These are phyloP conservation scores for Trypanosoma congolense DNA, from an alignment of 208 protist species.

Conservation along the genomic window DNA sequence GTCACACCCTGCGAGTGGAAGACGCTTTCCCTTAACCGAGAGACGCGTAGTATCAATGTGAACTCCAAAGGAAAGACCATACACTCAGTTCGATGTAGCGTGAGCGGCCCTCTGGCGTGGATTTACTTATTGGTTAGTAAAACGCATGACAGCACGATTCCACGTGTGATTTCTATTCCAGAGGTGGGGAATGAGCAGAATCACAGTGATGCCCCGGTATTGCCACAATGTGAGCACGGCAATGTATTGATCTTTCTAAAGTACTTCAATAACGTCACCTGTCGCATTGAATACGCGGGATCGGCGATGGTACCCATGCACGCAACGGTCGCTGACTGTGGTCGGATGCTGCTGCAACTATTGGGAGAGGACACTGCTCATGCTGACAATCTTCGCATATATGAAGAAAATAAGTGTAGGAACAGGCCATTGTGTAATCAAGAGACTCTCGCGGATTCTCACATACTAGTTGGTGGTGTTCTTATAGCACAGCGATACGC, in stretches of 20 bases:
- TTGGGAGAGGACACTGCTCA: slow-evolving; percentile 16
- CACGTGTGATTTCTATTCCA: neutral
- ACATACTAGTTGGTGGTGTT: slow-evolving; percentile 24
- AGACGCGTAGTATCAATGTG: neutral
- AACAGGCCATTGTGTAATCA: slow-evolving; percentile 27
- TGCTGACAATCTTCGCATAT: slow-evolving; percentile 23
- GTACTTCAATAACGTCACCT: slow-evolving; percentile 58
- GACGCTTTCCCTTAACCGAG: neutral
- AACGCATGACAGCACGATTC: neutral
- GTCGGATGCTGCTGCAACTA: slow-evolving; percentile 29
- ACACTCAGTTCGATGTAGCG: neutral
- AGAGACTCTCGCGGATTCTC: slow-evolving; percentile 24
- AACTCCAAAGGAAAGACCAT: neutral
- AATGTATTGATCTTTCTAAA: slow-evolving; percentile 73
- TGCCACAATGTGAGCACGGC: slow-evolving; percentile 29
- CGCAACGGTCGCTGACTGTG: slow-evolving; percentile 34
- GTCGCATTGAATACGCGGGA: slow-evolving; percentile 51
- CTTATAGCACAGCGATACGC: slow-evolving; percentile 51
- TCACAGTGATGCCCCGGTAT: slow-evolving; percentile 23
- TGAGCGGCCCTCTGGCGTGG: slow-evolving; percentile 1
- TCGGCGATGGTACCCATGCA: slow-evolving; percentile 40
- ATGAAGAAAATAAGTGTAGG: slow-evolving; percentile 30
- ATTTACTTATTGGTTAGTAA: neutral
- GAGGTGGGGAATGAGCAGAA: neutral
- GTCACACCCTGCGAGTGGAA: neutral